Conservation (phyloP, 2,329 filamentous ascomycete species). For the Monosporascus sp. region DNA sequence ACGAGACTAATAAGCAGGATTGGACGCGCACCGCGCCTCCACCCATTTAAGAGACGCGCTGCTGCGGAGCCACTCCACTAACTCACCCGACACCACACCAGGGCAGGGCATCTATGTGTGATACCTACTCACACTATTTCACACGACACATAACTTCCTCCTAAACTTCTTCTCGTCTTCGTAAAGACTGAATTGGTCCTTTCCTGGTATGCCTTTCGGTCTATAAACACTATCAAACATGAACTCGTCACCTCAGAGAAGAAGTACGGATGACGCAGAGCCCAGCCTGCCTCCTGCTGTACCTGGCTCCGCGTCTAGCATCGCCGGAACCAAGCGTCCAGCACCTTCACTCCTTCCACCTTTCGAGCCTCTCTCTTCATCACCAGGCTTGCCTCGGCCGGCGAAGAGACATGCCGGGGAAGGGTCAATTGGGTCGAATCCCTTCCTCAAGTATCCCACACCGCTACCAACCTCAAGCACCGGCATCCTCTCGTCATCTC, state of each 20-base stretch:
- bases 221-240: slow-evolving; percentile 12
- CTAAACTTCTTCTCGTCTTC: slow-evolving; percentile 4
- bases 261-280: slow-evolving; percentile 20
- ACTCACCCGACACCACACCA: background rate
- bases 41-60: background rate
- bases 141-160: slow-evolving; percentile 12
- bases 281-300: slow-evolving; percentile 27
- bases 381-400: slow-evolving; percentile 64
- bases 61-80: background rate
- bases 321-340: slow-evolving; percentile 52
- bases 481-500: slow-evolving; percentile 82
- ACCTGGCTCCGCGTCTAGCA: slow-evolving; percentile 13
- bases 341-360: slow-evolving; percentile 67
- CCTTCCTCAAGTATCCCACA: slow-evolving; percentile 75
- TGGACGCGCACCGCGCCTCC: background rate
- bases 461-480: slow-evolving; percentile 92
- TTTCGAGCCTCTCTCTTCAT: slow-evolving; percentile 76
- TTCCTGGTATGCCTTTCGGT: slow-evolving; percentile 16
- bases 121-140: slow-evolving; percentile 11
- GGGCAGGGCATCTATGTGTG: background rate
- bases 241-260: slow-evolving; percentile 21
- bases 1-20: background rate
- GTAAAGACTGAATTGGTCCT: slow-evolving; percentile 1
- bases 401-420: slow-evolving; percentile 58
- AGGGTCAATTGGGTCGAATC: slow-evolving; percentile 32